Evolutionary conservation across 495 filamentous ascomycete genomes (phyloP).

Genomic region (Aspergillus steynii): DNA sequence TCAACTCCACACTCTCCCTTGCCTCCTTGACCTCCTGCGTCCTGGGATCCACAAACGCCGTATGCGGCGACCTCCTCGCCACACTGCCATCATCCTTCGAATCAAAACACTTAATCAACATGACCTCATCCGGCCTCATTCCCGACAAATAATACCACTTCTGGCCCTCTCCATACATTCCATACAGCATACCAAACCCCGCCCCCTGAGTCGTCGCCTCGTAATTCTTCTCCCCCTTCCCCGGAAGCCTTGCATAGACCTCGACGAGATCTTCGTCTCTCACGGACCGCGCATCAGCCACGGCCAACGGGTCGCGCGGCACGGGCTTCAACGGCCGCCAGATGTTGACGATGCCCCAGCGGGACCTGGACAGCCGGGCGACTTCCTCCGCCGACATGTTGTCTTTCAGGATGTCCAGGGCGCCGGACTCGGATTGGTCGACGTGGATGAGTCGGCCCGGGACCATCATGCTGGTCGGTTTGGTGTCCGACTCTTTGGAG

Average conservation of each 20-base stretch:
- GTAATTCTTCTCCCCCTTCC: neutral
- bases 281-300: slow-evolving; percentile 3
- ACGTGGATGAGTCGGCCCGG: slow-evolving; percentile 1
- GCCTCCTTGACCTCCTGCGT: neutral
- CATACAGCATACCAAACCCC: neutral
- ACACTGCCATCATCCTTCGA: slow-evolving; percentile 3
- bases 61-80: neutral
- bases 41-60: slow-evolving; percentile 1
- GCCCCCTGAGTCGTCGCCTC: neutral
- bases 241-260: neutral
- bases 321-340: slow-evolving; percentile 9
- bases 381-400: neutral
- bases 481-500: neutral
- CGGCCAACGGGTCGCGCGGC: slow-evolving; percentile 5
- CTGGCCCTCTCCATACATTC: slow-evolving; percentile 1
- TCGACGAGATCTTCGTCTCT: slow-evolving; percentile 3
- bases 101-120: slow-evolving; percentile 9
- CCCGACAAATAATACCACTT: slow-evolving; percentile 10
- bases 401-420: neutral
- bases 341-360: slow-evolving; percentile 7
- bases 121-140: slow-evolving; percentile 1
- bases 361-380: neutral
- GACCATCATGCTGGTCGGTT: neutral
- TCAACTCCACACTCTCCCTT: slow-evolving; percentile 5
- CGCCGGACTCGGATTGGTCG: slow-evolving; percentile 7